Conservation (phyloP, 2,329 filamentous ascomycete genomes). For the Colletotrichum sp. region DNA sequence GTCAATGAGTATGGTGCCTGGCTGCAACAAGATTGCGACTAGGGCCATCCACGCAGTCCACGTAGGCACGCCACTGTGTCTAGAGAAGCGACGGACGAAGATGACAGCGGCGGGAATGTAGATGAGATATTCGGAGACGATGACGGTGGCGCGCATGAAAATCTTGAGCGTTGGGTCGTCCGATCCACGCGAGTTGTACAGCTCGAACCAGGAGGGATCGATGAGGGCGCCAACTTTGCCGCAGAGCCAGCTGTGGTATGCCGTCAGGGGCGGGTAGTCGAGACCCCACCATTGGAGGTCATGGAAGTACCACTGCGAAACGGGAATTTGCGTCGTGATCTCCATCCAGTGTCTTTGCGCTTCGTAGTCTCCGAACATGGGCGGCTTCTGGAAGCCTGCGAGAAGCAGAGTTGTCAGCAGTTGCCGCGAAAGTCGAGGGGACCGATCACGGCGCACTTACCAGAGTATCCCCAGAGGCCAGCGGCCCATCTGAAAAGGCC, state of each 20-base stretch:
- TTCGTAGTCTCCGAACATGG: constrained; percentile 97
- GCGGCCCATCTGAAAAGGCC: constrained; percentile 93
- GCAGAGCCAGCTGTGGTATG: constrained; percentile 97
- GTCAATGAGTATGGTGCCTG: constrained; percentile 87
- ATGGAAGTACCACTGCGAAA: constrained; percentile 98
- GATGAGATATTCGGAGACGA: constrained; percentile 88
- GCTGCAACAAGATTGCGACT: constrained; percentile 90
- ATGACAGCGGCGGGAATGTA: constrained; percentile 87
- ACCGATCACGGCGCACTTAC: constrained; percentile 47
- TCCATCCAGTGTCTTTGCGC: constrained; percentile 99
- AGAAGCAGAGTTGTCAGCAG: constrained; percentile 14
- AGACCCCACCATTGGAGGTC: constrained; percentile 97
- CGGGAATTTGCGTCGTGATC: constrained; percentile 84
- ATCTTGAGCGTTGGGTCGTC: constrained; percentile 85
- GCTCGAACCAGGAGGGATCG: constrained; percentile 84
- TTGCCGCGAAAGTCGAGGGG: background rate
- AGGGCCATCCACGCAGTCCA: constrained; percentile 89
- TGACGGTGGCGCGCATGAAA: constrained; percentile 93
- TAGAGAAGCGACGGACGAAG: constrained; percentile 82
- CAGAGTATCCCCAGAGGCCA: constrained; percentile 94
- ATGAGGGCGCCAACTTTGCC: constrained; percentile 84
- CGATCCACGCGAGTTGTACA: constrained; percentile 81
- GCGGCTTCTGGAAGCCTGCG: constrained; percentile 77
- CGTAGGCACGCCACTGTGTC: constrained; percentile 75
- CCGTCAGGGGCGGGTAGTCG: constrained; percentile 96